Evolutionary conservation across 2,329 filamentous ascomycete species (phyloP), one percentile per base, ranked within the genome.

Genomic region (Sporothrix luriei): DNA sequence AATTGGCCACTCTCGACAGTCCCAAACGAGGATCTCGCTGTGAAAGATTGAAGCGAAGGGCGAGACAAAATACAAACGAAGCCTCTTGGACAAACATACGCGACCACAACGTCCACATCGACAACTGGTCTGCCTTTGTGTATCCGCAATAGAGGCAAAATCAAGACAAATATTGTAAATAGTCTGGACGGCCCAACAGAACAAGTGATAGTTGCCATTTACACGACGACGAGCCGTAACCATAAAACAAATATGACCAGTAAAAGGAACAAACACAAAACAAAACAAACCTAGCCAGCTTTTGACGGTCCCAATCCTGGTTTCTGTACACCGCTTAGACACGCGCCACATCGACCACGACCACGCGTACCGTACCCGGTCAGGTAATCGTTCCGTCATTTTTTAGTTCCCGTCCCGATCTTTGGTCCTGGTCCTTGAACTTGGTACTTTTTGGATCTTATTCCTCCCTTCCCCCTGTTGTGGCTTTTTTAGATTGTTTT

Each of bases 381-480:
- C 19, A 59, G 16, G 54, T 40, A 11, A 4, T n/a, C 29, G 7
- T 29, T 33, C 33, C 38, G 29, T 57, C 54, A 21, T 57, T 54
- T 26, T 55, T 13, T 33, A 16, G 6, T 11, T 57, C 54, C n/a
- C 4, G 24, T 29, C 52, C 24, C 13, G 13, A 7, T 51, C 29
- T 19, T 16, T 33, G 11, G 19, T 21, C 55, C 55, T 40, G 10
- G 21, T 29, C 52, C 52, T 40, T 43, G 33, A 24, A 21, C 19
- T 6, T 10, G 11, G 10, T 24, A 24, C 13, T 19, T 16, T 40
- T 24, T 43, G 21, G 19, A 14, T 43, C 55, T 43, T 61, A 9
- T 61, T n/a, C 24, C 33, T 33, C 10, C 55, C n/a, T 21, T 65
- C 14, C 68, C 26, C 65, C 19, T 71, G 11, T 26, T 64, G 65